phyloP scores from a whole-genome alignment of 441 rosid genomes.

The Metrosideros polymorpha region DNA sequence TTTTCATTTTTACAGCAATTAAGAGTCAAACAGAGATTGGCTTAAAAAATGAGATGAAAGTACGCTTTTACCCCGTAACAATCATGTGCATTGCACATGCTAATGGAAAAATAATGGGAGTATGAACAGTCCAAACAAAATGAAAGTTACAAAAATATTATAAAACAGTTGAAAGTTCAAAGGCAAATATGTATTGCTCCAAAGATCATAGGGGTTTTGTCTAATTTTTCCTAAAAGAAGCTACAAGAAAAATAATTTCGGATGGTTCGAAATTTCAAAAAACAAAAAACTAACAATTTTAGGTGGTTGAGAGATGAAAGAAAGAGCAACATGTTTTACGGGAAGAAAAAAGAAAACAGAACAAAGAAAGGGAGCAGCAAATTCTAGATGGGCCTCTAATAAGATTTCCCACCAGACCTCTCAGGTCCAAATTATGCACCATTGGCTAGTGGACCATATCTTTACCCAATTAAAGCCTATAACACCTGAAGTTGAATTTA shows the following conservation, averaged over 20 bases:
- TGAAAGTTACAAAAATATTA: neutral
- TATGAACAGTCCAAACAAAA: accelerated
- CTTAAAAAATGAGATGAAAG: neutral
- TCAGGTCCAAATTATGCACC: neutral
- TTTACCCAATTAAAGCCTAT: neutral
- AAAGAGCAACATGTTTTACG: neutral
- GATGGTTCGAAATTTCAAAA: neutral
- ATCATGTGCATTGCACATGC: neutral
- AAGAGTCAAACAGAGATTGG: neutral
- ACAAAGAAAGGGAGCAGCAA: neutral
- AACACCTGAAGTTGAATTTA: neutral
- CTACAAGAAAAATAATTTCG: neutral
- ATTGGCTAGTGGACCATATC: neutral
- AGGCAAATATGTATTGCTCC: neutral
- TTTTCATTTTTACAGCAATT: neutral
- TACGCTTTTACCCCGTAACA: accelerated
- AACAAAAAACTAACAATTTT: neutral
- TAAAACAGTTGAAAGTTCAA: neutral
- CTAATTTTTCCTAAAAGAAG: neutral
- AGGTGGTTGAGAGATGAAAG: neutral
- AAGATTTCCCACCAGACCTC: neutral
- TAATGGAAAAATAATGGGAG: neutral
- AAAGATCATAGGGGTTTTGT: neutral
- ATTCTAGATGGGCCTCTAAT: neutral
- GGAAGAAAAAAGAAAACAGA: neutral